A percentile compares a stretch with the other conserved stretches of the same genome.
These are phyloP conservation scores for Yarrowia osloensis DNA, from an alignment of 805 yeast genomes.

Conservation along the genomic window DNA sequence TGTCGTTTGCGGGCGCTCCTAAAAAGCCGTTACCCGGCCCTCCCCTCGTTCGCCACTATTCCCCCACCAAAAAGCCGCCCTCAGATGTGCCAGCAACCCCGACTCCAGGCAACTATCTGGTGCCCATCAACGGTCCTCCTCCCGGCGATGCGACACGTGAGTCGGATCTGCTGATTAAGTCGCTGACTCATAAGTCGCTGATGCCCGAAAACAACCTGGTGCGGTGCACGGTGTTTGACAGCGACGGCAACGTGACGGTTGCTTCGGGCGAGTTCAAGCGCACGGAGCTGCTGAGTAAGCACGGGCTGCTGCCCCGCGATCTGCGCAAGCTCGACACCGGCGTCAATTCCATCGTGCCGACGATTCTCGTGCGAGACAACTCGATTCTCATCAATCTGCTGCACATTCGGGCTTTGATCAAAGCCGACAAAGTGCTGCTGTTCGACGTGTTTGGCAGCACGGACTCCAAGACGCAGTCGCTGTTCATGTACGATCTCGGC, in stretches of 20 bases:
- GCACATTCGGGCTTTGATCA: constrained; percentile 88
- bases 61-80: constrained; percentile 3
- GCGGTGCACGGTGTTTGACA: constrained; percentile 80
- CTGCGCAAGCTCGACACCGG: constrained; percentile 84
- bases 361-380: constrained; percentile 74
- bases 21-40: neutral
- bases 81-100: neutral
- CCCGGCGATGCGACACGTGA: neutral
- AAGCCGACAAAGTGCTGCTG: constrained; percentile 72
- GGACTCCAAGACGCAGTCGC: constrained; percentile 66
- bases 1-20: neutral
- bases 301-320: constrained; percentile 85
- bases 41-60: neutral
- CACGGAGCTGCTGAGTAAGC: constrained; percentile 67
- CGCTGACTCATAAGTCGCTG: constrained; percentile 11
- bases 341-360: constrained; percentile 82
- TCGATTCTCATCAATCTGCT: constrained; percentile 80
- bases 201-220: constrained; percentile 47
- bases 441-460: constrained; percentile 72
- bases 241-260: constrained; percentile 64
- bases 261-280: constrained; percentile 75
- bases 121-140: neutral
- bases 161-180: constrained; percentile 4
- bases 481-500: constrained; percentile 80
- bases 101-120: constrained; percentile 7